Evolutionary conservation across 1,284 basidiomycete genomes (phyloP).

Genomic region (Phellopilus nigrolimitatus): DNA sequence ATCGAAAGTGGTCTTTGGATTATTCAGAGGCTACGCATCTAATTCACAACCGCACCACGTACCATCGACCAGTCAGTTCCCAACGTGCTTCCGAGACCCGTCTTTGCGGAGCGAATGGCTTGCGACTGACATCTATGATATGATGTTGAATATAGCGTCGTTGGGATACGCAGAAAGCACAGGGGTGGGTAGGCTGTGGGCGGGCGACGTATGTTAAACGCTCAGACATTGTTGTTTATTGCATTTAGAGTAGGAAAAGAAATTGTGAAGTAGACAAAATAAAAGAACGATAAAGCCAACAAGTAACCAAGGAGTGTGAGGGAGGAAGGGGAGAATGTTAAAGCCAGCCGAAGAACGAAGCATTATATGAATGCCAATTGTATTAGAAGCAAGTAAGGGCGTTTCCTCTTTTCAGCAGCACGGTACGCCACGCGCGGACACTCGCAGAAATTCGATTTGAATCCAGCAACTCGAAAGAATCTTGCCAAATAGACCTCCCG

Average conservation of each 20-base stretch:
- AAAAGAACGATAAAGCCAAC: no score
- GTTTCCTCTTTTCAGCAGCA: slow-evolving; percentile 10
- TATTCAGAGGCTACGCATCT: not conserved
- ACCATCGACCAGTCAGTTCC: slow-evolving; percentile 2
- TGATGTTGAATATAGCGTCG: not conserved
- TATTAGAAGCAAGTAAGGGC: no score
- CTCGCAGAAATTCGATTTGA: not conserved
- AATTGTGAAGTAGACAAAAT: no score
- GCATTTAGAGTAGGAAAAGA: no score
- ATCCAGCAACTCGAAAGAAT: no score
- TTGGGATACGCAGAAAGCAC: not conserved
- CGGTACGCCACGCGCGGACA: not conserved
- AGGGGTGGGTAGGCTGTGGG: not conserved
- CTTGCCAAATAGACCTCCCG: no score
- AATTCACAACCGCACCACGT: not conserved
- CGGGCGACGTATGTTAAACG: no score
- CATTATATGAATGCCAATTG: not conserved
- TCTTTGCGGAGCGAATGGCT: not conserved
- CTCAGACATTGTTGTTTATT: no score
- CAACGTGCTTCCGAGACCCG: not conserved
- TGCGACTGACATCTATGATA: not conserved
- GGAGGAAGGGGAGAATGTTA: not conserved
- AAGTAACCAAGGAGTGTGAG: not conserved
- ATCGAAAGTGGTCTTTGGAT: slow-evolving; percentile 4
- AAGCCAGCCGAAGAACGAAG: not conserved